phyloP scores from a whole-genome alignment of 768 basidiomycete genomes.

The Trametes coccinea region DNA sequence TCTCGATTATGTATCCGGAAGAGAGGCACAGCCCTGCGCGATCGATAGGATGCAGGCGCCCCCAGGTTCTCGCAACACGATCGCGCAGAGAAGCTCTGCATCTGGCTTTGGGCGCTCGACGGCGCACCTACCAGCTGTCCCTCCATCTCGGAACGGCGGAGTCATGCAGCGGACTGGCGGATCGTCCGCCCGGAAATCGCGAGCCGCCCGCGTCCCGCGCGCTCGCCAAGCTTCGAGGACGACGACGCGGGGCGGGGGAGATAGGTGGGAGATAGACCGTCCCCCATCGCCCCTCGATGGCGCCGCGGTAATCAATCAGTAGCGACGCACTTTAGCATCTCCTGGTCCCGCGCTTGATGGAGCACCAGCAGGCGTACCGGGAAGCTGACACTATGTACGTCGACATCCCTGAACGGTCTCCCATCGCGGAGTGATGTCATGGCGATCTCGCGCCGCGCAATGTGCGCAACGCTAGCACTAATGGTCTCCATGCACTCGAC shows the following conservation, averaged over 20 bases:
- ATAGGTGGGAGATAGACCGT: constrained; percentile 23
- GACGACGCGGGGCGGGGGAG: constrained; percentile 16
- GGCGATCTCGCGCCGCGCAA: constrained; percentile 17
- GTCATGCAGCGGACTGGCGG: not conserved
- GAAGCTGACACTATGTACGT: not conserved
- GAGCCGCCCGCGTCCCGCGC: constrained; percentile 1
- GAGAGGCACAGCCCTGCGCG: constrained; percentile 15
- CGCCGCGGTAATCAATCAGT: constrained; percentile 19
- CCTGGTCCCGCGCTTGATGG: not conserved
- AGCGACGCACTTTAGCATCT: constrained; percentile 1
- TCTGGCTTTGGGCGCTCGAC: not conserved
- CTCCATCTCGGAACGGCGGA: not conserved
- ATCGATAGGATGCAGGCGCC: constrained; percentile 18
- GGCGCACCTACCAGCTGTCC: not conserved
- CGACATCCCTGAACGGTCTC: constrained; percentile 8
- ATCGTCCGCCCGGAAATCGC: not conserved
- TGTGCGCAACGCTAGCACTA: constrained; percentile 1
- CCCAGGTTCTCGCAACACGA: constrained; percentile 10
- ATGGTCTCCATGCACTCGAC: not conserved
- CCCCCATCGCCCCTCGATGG: constrained; percentile 2
- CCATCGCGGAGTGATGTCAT: constrained; percentile 15
- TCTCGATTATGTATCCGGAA: constrained; percentile 18
- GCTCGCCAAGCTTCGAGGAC: not conserved
- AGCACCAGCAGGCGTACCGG: not conserved
- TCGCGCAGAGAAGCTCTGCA: constrained; percentile 15